phyloP scores from a whole-genome alignment of 345 rosid genomes.

The Salix koriyanagi region DNA sequence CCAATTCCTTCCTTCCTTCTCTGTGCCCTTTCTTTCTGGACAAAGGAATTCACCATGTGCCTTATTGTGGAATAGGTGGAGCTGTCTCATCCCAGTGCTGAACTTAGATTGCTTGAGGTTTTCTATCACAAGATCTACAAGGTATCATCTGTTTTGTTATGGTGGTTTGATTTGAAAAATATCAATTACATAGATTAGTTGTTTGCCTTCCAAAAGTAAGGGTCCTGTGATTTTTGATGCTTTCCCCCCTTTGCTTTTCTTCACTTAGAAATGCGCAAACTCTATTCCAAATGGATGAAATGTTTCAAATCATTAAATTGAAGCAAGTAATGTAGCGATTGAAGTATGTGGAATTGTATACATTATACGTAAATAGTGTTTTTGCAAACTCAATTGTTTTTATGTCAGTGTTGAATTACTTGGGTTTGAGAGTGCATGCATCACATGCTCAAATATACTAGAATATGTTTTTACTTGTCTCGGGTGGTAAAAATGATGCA shows the following conservation, averaged over 20 bases:
- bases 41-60: neutral
- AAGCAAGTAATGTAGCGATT: neutral
- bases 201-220: neutral
- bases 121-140: slow-evolving; percentile 40
- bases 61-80: slow-evolving; percentile 26
- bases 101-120: slow-evolving; percentile 37
- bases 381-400: neutral
- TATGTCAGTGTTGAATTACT: neutral
- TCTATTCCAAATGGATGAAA: neutral
- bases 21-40: neutral
- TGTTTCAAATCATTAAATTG: neutral
- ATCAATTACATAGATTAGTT: neutral
- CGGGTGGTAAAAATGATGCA: neutral
- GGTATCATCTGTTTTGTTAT: slow-evolving; percentile 10
- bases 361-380: neutral
- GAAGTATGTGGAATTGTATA: neutral
- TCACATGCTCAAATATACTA: neutral
- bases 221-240: neutral
- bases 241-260: neutral
- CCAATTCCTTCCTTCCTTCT: neutral
- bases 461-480: neutral
- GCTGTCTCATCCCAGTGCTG: slow-evolving; percentile 31
- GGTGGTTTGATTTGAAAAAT: neutral
- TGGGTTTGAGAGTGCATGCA: neutral
- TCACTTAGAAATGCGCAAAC: neutral